Evolutionary conservation across 2,329 filamentous ascomycete genomes (phyloP).

Genomic region (Fusarium pseudograminearum): DNA sequence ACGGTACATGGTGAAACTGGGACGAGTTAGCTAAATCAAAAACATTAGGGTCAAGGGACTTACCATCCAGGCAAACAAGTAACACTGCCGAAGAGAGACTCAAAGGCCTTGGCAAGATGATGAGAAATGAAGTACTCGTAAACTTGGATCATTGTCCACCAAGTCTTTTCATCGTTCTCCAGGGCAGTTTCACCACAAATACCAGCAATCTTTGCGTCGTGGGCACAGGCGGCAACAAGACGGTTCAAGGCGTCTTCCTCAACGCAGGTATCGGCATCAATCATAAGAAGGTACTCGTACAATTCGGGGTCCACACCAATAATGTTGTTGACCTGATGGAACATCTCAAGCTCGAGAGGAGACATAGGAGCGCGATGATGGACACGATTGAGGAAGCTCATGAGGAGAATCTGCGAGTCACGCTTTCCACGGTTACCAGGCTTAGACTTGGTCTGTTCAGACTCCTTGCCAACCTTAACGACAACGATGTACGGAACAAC

Average conservation of each 20-base stretch:
- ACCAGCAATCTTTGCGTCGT: constrained; percentile 95
- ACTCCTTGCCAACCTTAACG: constrained; percentile 97
- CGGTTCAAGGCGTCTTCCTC: constrained; percentile 92
- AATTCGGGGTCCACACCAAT: constrained; percentile 97
- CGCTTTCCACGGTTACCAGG: constrained; percentile 98
- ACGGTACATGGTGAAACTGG: constrained; percentile 98
- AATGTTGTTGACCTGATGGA: constrained; percentile 99
- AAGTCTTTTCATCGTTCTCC: constrained; percentile 93
- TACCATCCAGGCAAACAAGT: constrained; percentile 99
- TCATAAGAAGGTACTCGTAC: constrained; percentile 97
- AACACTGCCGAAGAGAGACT: constrained; percentile 96
- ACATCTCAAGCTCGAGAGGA: constrained; percentile 96
- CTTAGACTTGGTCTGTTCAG: constrained; percentile 89
- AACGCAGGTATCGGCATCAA: constrained; percentile 97
- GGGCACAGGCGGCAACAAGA: constrained; percentile 90
- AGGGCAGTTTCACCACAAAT: constrained; percentile 97
- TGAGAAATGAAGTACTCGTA: constrained; percentile 99
- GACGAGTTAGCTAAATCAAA: constrained; percentile 47
- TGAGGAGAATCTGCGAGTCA: constrained; percentile 94
- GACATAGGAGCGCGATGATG: constrained; percentile 96
- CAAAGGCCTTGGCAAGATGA: constrained; percentile 95
- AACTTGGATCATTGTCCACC: constrained; percentile 99
- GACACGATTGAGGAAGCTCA: constrained; percentile 98
- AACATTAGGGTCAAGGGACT: constrained; percentile 54
- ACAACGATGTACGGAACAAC: constrained; percentile 96